Evolutionary conservation across 495 filamentous ascomycete genomes (phyloP).

Genomic region (Neurospora tetrasperma): DNA sequence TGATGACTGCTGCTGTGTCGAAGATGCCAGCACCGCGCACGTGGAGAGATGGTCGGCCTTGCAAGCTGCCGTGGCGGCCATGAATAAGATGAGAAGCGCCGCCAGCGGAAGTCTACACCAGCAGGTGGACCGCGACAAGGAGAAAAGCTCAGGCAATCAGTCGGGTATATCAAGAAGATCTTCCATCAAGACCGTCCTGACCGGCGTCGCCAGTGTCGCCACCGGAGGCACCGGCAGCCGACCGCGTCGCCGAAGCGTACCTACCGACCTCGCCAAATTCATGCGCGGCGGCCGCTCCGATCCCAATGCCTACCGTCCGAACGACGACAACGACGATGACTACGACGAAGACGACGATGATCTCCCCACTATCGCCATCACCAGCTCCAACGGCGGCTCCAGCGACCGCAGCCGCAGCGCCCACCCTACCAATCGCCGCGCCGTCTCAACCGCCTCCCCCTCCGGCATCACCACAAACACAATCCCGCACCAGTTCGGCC

Average conservation of each 20-base stretch:
- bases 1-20: slow-evolving; percentile 38
- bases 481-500: neutral
- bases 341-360: slow-evolving; percentile 8
- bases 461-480: neutral
- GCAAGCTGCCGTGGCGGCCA: slow-evolving; percentile 20
- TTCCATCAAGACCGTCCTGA: neutral
- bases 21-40: slow-evolving; percentile 28
- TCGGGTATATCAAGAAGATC: neutral
- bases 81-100: neutral
- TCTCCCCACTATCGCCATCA: neutral
- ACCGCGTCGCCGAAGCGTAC: slow-evolving; percentile 11
- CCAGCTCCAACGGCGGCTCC: neutral
- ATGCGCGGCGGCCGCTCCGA: slow-evolving; percentile 1
- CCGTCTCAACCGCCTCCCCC: neutral
- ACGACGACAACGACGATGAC: neutral
- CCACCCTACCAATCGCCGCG: neutral
- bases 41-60: slow-evolving; percentile 34
- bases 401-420: neutral
- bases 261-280: slow-evolving; percentile 15
- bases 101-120: neutral
- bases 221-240: neutral
- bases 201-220: neutral
- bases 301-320: slow-evolving; percentile 13
- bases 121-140: neutral
- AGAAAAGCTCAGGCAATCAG: neutral